Evolutionary conservation across 208 protist species (phyloP).

Genomic region (Eutreptiella sp.): DNA sequence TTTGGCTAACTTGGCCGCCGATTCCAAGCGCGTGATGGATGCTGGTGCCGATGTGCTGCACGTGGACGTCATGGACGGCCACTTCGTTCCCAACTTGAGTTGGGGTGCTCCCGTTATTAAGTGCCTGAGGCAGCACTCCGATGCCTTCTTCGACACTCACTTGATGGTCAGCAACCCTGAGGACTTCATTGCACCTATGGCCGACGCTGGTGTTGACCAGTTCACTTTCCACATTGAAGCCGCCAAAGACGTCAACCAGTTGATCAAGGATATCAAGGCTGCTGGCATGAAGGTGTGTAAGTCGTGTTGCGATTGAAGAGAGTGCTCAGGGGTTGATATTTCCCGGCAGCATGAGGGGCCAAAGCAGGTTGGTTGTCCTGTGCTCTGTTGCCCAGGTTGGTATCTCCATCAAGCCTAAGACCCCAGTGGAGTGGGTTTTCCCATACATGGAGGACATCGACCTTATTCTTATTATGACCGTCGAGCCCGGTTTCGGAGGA

Average conservation of each 20-base stretch:
- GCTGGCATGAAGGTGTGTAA: conserved; percentile 77
- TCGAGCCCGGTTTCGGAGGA: conserved; percentile 99
- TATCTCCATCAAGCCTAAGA: conserved; percentile 93
- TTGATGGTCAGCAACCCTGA: conserved; percentile 89
- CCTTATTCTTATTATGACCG: conserved; percentile 97
- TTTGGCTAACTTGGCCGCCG: conserved; percentile 67
- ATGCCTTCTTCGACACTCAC: conserved; percentile 90
- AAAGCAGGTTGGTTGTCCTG: too few species aligned
- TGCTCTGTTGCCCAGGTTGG: too few species aligned
- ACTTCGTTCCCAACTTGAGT: conserved; percentile 97
- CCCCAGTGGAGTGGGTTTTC: too few species aligned
- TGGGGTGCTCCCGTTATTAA: conserved; percentile 86
- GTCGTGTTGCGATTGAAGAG: too few species aligned
- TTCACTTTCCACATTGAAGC: conserved; percentile 94
- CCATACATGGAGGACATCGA: too few species aligned
- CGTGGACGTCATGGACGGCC: conserved; percentile 95
- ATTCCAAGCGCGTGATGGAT: conserved; percentile 64
- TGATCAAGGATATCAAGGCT: conserved; percentile 58
- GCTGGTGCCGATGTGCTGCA: conserved; percentile 87
- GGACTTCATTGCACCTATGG: conserved; percentile 73
- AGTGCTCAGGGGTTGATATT: too few species aligned
- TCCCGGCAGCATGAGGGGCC: too few species aligned
- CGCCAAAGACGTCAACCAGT: conserved; percentile 35
- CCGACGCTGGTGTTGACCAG: conserved; percentile 72
- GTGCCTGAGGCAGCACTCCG: conserved; percentile 65